phyloP scores from a whole-genome alignment of 2,329 filamentous ascomycete genomes.

The Aspergillus ibericus region DNA sequence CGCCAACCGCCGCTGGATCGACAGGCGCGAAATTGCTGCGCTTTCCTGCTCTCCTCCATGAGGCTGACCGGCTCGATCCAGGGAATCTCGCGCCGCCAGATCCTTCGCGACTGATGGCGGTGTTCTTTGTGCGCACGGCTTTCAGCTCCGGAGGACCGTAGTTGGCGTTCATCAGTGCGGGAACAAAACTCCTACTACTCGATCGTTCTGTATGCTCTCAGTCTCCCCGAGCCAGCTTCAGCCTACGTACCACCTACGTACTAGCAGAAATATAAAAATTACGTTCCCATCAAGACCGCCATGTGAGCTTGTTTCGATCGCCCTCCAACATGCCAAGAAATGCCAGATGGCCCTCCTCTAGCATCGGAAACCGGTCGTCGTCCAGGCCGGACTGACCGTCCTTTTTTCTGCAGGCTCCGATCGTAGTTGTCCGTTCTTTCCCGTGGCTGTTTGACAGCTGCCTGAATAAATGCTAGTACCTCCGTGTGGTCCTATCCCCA shows the following conservation, averaged over 20 bases:
- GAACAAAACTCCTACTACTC: no score
- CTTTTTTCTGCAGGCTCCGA: background rate
- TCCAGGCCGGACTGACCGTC: background rate
- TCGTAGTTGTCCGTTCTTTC: background rate
- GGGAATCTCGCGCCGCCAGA: background rate
- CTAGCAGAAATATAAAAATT: constrained; percentile 7
- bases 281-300: constrained; percentile 7
- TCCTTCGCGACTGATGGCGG: background rate
- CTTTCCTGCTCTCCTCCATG: background rate
- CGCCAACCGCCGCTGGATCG: constrained; percentile 8
- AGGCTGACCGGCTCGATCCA: background rate
- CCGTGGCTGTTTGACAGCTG: background rate
- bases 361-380: constrained; percentile 7
- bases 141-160: background rate
- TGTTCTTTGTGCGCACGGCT: background rate
- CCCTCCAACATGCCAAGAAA: constrained; percentile 32
- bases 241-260: background rate
- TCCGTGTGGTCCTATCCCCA: background rate
- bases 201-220: no score
- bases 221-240: no score
- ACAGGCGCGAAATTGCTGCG: constrained; percentile 13
- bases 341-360: constrained; percentile 35
- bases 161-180: no score
- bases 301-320: constrained; percentile 15
- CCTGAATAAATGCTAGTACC: background rate